Conservation (phyloP, 495 filamentous ascomycete species). For the Penicillium soppii region DNA sequence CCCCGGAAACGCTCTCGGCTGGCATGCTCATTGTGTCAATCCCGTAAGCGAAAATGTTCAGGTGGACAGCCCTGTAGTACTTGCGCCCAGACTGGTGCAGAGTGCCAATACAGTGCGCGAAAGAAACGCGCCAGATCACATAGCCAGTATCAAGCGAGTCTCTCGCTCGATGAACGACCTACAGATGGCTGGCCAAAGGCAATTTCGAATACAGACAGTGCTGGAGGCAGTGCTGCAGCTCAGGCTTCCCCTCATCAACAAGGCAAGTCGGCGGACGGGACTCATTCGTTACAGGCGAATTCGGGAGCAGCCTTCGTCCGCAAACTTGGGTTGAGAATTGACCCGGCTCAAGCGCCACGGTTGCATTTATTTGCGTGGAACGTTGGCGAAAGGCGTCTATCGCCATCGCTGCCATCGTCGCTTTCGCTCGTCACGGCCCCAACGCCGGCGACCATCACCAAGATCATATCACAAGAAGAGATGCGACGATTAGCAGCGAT, state of each 20-base stretch:
- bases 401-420: conserved; percentile 9
- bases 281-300: conserved; percentile 47
- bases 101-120: conserved; percentile 47
- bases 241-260: conserved; percentile 8
- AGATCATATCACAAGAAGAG: conserved; percentile 41
- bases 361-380: conserved; percentile 60
- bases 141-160: conserved; percentile 10
- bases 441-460: conserved; percentile 25
- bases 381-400: conserved; percentile 39
- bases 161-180: conserved; percentile 15
- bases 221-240: conserved; percentile 5
- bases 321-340: conserved; percentile 51
- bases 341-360: conserved; percentile 48
- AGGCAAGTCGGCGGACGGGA: neutral
- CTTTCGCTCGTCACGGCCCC: conserved; percentile 6
- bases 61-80: conserved; percentile 51
- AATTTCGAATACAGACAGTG: neutral
- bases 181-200: conserved; percentile 13
- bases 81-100: conserved; percentile 46
- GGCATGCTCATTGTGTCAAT: conserved; percentile 51
- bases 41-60: conserved; percentile 56
- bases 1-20: conserved; percentile 45
- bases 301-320: conserved; percentile 57
- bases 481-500: conserved; percentile 38
- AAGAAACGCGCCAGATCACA: conserved; percentile 29